Evolutionary conservation across 495 filamentous ascomycete species (phyloP).

Genomic region (Talaromyces stipitatus): DNA sequence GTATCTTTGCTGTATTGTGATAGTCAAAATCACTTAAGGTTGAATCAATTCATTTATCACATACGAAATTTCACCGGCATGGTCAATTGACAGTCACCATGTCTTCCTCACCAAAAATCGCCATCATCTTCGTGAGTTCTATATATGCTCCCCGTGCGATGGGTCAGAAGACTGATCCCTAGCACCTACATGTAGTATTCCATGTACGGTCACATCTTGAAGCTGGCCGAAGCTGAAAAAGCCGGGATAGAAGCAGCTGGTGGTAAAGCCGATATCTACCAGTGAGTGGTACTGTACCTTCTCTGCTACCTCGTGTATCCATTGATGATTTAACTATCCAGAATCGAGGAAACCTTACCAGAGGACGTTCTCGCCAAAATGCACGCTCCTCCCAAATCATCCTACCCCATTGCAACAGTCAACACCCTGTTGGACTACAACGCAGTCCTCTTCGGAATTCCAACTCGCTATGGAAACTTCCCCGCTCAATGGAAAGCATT

Average conservation of each 20-base stretch:
- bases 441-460: slow-evolving; percentile 89
- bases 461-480: slow-evolving; percentile 96
- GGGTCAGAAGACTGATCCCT: neutral
- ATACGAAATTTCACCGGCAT: neutral
- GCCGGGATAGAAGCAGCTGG: slow-evolving; percentile 84
- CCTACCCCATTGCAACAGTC: slow-evolving; percentile 61
- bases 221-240: slow-evolving; percentile 83
- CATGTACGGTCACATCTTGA: slow-evolving; percentile 85
- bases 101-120: slow-evolving; percentile 57
- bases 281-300: slow-evolving; percentile 42
- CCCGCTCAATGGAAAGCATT: slow-evolving; percentile 92
- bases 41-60: neutral
- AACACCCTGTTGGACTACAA: slow-evolving; percentile 66
- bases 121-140: slow-evolving; percentile 74
- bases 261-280: slow-evolving; percentile 69
- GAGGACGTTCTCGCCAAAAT: slow-evolving; percentile 78
- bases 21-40: neutral
- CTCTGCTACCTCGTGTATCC: neutral
- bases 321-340: slow-evolving; percentile 17
- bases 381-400: slow-evolving; percentile 75
- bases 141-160: slow-evolving; percentile 7
- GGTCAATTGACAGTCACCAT: neutral
- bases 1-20: neutral
- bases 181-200: slow-evolving; percentile 61
- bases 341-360: slow-evolving; percentile 79